Evolutionary conservation across 1,284 basidiomycete genomes (phyloP), one percentile per base, ranked within the genome.

Genomic region (Malassezia caprae): DNA sequence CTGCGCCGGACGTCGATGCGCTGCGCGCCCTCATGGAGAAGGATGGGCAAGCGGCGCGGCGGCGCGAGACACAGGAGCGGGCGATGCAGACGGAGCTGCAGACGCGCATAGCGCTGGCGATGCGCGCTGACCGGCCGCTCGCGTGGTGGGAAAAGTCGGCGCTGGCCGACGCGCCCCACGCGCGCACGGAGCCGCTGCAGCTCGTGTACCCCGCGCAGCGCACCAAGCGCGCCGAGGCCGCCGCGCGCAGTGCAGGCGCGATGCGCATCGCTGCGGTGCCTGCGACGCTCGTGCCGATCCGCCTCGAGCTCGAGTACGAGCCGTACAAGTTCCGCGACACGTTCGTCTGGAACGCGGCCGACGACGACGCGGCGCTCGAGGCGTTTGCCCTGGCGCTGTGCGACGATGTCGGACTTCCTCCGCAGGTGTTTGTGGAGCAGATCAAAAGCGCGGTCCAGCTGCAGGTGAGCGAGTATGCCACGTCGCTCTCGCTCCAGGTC

Each of bases 331-430:
- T 96, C 79, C 83, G 90, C 34, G 93, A 99, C 74, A 91, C 93
- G 0, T 96, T 98, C 76, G 83, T 93, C 31, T 99, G 93, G 93
- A 96, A 98, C 71, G 78, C 91, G 49, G 45, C 71, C 88, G 93
- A 96, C 75, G 83, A 87, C 2, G 79, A 89, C 49, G 83, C 94
- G 32, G 87, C 88, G 0, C 88, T 90, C 2, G 88, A 94, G 68
- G 76, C 83, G 34, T 96, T 98, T 69, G 91, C 91, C 0, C 84
- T 86, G 64, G 84, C 85, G 10, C 78, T 98, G 17, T 86, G 93
- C 40, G 91, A 96, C 67, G 94, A 99, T 75, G 90, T 96, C 63
- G 79, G 80, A 12, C 81, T 98, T 39, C 80, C 87, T 0, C 74
- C 82, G 8, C 58, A 72, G 15, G 81, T 78, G 48, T 89, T 90